Conservation (phyloP, 2,329 filamentous ascomycete genomes). For the Colletotrichum scovillei region DNA sequence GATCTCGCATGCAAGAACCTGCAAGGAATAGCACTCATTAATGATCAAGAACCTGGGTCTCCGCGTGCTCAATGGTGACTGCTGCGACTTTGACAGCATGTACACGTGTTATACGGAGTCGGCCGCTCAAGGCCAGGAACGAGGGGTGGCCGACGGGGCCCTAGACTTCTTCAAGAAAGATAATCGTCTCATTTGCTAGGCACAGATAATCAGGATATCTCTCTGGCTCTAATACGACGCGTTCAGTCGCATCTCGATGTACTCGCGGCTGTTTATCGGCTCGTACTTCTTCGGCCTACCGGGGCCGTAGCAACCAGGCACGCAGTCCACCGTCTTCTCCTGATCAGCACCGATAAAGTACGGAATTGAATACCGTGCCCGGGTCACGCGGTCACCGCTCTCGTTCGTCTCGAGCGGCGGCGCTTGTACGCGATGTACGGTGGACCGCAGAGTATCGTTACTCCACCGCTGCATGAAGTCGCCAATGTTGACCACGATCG, state of each 20-base stretch:
- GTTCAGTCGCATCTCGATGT: slow-evolving; percentile 42
- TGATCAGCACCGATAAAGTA: slow-evolving; percentile 67
- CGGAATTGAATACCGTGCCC: slow-evolving; percentile 67
- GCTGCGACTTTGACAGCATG: not conserved
- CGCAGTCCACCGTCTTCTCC: slow-evolving; percentile 61
- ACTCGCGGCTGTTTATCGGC: slow-evolving; percentile 47
- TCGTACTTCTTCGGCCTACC: slow-evolving; percentile 61
- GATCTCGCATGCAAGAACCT: not conserved
- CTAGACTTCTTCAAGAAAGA: not conserved
- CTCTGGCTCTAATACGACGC: slow-evolving; percentile 33
- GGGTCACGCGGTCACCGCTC: slow-evolving; percentile 53
- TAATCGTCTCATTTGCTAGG: too few species aligned
- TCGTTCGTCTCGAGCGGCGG: slow-evolving; percentile 31
- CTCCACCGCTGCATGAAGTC: slow-evolving; percentile 53
- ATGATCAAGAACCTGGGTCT: not conserved
- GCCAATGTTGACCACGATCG: slow-evolving; percentile 52
- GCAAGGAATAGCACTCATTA: not conserved
- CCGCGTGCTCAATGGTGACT: not conserved
- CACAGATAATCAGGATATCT: not conserved
- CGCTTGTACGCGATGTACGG: slow-evolving; percentile 42
- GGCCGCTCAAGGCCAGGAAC: not conserved
- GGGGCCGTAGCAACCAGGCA: slow-evolving; percentile 57
- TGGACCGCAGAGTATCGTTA: slow-evolving; percentile 49
- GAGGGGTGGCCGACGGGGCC: not conserved
- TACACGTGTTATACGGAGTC: not conserved